phyloP scores from a whole-genome alignment of 2,329 filamentous ascomycete genomes.

The Helotiales sp. region DNA sequence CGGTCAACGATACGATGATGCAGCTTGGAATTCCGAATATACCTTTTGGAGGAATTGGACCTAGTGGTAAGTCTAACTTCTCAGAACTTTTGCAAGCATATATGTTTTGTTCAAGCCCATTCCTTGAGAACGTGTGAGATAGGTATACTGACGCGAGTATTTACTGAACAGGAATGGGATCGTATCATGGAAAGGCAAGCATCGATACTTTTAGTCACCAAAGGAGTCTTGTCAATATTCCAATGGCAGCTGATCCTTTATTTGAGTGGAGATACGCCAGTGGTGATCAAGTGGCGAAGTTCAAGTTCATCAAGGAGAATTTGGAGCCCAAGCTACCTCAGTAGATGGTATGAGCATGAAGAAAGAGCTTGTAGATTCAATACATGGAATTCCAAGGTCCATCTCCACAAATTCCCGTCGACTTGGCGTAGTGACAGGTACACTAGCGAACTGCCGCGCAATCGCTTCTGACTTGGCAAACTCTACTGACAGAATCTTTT shows the following conservation, averaged over 20 bases:
- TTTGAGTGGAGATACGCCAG: not conserved
- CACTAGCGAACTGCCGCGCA: too few species aligned
- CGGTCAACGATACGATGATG: slow-evolving; percentile 5
- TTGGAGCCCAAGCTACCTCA: not conserved
- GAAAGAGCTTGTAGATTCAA: not conserved
- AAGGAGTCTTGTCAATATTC: not conserved
- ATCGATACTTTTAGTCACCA: slow-evolving; percentile 35
- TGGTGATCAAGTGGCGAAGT: not conserved
- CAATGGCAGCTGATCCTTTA: not conserved
- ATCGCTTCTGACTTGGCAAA: too few species aligned
- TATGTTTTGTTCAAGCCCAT: too few species aligned
- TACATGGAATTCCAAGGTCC: not conserved
- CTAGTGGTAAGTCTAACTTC: too few species aligned
- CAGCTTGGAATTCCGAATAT: slow-evolving; percentile 39
- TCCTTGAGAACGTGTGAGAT: too few species aligned
- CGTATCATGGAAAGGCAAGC: slow-evolving; percentile 50
- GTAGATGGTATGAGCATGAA: too few species aligned
- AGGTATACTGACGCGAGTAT: too few species aligned
- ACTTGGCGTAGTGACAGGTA: too few species aligned
- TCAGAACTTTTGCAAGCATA: too few species aligned
- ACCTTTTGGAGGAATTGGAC: slow-evolving; percentile 52
- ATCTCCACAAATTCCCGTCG: too few species aligned
- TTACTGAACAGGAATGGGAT: too few species aligned
- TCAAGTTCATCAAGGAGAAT: not conserved
- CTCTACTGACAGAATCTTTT: too few species aligned